These are phyloP conservation scores for Ichthyophthirius multifiliis DNA, from an alignment of 169 alveolate species.

Conservation along the genomic window DNA sequence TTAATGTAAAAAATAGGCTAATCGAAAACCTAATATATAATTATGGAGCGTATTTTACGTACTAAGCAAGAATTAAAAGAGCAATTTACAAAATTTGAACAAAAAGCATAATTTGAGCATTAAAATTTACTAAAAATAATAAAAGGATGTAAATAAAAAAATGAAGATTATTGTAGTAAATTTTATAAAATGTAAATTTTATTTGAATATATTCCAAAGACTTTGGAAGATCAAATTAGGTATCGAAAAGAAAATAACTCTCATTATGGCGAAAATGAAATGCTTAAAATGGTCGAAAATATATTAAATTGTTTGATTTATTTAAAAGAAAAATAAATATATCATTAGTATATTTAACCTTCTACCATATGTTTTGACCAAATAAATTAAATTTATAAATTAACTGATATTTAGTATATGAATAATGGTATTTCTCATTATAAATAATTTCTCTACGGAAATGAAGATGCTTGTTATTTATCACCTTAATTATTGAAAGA, in stretches of 20 bases:
- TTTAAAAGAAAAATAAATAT: slow-evolving; percentile 5
- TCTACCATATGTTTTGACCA: background rate
- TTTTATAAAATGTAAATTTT: slow-evolving; percentile 1
- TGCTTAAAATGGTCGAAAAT: slow-evolving; percentile 4
- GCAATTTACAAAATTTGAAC: background rate
- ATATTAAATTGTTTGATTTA: slow-evolving; percentile 14
- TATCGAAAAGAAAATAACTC: slow-evolving; percentile 14
- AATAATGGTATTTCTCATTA: background rate
- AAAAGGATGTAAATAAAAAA: background rate
- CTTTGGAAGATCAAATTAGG: slow-evolving; percentile 17
- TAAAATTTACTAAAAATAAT: background rate
- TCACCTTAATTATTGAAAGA: background rate
- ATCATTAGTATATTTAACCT: slow-evolving; percentile 19
- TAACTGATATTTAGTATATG: background rate
- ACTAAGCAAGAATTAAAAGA: background rate
- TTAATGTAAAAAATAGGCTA: background rate
- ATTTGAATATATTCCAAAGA: slow-evolving; percentile 22
- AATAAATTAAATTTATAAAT: background rate
- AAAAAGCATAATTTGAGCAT: background rate
- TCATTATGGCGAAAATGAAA: slow-evolving; percentile 18
- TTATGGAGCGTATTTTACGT: background rate
- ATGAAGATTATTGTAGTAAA: slow-evolving; percentile 12
- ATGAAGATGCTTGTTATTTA: background rate
- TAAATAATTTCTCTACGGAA: background rate
- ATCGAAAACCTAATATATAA: background rate